phyloP scores from a whole-genome alignment of 208 protist genomes.

The Wallacemonas sp. region DNA sequence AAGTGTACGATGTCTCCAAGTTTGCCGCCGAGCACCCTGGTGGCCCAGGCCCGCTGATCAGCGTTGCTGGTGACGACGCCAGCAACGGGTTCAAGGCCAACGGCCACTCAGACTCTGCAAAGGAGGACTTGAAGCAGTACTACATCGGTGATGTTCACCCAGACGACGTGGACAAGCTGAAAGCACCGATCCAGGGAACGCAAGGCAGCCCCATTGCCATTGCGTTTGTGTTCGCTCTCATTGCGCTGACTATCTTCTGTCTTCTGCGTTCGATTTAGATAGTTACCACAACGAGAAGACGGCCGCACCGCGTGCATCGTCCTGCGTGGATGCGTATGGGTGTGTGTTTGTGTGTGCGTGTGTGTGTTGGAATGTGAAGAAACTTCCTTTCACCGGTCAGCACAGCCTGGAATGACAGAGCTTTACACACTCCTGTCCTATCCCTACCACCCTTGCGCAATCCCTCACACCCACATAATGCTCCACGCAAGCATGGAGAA shows the following conservation, averaged over 20 bases:
- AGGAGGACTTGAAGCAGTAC: slow-evolving; percentile 42
- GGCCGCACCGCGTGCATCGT: no score
- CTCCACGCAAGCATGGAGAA: no score
- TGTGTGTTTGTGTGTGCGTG: no score
- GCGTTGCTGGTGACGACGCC: slow-evolving; percentile 58
- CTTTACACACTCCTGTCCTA: no score
- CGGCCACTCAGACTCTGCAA: slow-evolving; percentile 52
- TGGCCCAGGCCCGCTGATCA: slow-evolving; percentile 53
- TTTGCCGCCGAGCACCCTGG: slow-evolving; percentile 80
- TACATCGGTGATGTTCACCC: slow-evolving; percentile 56
- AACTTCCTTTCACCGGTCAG: no score
- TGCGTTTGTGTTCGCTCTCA: slow-evolving; percentile 26
- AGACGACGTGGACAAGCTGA: slow-evolving; percentile 28
- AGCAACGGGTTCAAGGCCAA: slow-evolving; percentile 67
- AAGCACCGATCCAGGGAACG: slow-evolving; percentile 19
- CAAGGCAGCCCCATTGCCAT: slow-evolving; percentile 18
- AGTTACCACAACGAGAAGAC: neutral
- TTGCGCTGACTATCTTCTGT: slow-evolving; percentile 15
- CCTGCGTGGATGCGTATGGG: no score
- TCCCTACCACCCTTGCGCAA: no score
- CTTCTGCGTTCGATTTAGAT: slow-evolving; percentile 19
- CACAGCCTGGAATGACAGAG: no score
- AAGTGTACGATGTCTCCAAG: slow-evolving; percentile 72
- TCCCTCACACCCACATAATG: no score
- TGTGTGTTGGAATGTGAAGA: no score